Evolutionary conservation across 1,284 basidiomycete genomes (phyloP).

Genomic region (Apiotrichum mycotoxinovorans): DNA sequence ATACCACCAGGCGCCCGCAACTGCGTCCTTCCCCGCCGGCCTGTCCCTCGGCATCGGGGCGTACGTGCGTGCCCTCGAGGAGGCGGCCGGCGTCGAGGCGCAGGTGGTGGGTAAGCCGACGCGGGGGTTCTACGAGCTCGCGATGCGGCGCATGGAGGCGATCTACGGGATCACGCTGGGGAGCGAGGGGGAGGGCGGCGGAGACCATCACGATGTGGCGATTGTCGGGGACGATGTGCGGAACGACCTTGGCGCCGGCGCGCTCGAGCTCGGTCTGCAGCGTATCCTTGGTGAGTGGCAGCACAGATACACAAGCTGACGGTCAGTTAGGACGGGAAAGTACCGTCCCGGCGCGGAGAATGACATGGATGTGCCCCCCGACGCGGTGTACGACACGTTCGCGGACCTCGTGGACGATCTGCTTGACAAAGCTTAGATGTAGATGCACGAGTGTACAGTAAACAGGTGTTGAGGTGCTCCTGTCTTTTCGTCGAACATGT

Average conservation of each 20-base stretch:
- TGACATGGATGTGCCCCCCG: slow-evolving; percentile 49
- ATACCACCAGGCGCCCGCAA: slow-evolving; percentile 58
- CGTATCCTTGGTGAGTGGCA: slow-evolving; percentile 59
- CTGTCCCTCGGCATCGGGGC: slow-evolving; percentile 67
- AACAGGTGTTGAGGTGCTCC: no score
- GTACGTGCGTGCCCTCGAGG: slow-evolving; percentile 64
- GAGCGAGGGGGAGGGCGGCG: no score
- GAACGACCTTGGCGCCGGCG: slow-evolving; percentile 64
- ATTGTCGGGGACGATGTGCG: slow-evolving; percentile 66
- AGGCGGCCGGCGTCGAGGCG: slow-evolving; percentile 55
- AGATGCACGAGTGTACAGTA: no score
- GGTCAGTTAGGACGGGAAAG: slow-evolving; percentile 38
- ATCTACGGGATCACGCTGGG: slow-evolving; percentile 27
- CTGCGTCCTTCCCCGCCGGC: slow-evolving; percentile 51
- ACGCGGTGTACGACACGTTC: slow-evolving; percentile 58
- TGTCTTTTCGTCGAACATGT: no score
- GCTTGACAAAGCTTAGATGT: no score
- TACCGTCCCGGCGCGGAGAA: slow-evolving; percentile 33
- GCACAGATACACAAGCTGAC: neutral
- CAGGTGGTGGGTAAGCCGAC: slow-evolving; percentile 65
- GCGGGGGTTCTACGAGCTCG: slow-evolving; percentile 59
- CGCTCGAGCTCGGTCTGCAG: slow-evolving; percentile 60
- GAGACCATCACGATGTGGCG: slow-evolving; percentile 50
- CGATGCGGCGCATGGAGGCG: slow-evolving; percentile 54
- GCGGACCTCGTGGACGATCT: slow-evolving; percentile 59